Base-by-base conservation (phyloP, 208 protist genomes). In the Wallacemonas collosoma region DNA sequence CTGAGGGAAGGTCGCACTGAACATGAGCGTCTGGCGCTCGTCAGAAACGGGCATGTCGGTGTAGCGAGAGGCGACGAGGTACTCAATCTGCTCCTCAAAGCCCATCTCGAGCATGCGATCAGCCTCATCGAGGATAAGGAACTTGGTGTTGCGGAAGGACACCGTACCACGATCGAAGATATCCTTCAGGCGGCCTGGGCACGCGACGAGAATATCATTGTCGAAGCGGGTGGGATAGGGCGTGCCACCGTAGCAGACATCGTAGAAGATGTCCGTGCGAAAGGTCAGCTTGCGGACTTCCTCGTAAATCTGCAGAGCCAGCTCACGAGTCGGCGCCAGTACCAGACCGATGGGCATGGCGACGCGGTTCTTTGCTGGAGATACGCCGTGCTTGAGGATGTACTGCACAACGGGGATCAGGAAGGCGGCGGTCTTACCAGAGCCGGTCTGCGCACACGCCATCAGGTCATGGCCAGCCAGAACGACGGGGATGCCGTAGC, bases 21-120 rank as follows among this genome's bases (percentile, higher is more conserved):
- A 99, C 96, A 99, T 98, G 17, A 99, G 89, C 44, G 99, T 99
- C 82, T 99, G 98, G 40, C 98, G 89, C 12, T 99, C 89, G 9
- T 93, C 88, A 17, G 96, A 80, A 7, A 57, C 65, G 0, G 93
- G 93, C 97, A 99, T 98, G 79, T 96, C 95, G 38, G 93, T 89
- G 77, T 93, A 93, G 50, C 84, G 78, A 39, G 98, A 85, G 2
- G 96, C 91, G 11, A 99, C 96, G 72, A 99, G 98, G 65, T 95
- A 87, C 70, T 98, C 95, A 75, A 99, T 99, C 87, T 99, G 98
- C 72, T 98, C 97, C 79, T 99, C 98, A 72, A 99, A 99, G 53
- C 98, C 99, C 98, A 99, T 99, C 85, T 99, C 99, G 39, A 99
- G 87, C 99, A 99, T 99, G 69, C 98, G 95, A 81, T 99, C 98